phyloP scores from a whole-genome alignment of 2,329 filamentous ascomycete genomes.

The Alternaria sp. region DNA sequence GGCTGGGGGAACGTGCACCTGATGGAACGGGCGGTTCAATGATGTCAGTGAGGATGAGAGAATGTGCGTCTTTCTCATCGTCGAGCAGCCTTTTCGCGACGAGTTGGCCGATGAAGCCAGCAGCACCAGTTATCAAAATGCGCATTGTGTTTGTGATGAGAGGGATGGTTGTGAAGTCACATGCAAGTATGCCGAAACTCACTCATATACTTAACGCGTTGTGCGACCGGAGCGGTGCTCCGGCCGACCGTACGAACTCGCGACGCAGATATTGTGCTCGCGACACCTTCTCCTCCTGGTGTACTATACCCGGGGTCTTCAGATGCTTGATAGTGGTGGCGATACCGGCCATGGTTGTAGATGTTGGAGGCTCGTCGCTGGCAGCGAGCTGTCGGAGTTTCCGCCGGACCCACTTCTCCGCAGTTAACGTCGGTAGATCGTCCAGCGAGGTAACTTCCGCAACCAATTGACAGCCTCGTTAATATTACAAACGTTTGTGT shows the following conservation, averaged over 20 bases:
- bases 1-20: conserved; percentile 45
- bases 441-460: conserved; percentile 6
- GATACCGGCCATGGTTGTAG: conserved; percentile 2
- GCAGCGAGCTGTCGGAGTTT: conserved; percentile 11
- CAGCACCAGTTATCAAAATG: conserved; percentile 68
- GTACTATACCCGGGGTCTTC: background rate
- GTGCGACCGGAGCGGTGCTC: background rate
- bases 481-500: background rate
- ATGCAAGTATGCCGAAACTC: conserved; percentile 5
- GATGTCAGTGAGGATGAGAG: conserved; percentile 65
- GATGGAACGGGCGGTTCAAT: conserved; percentile 60
- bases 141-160: conserved; percentile 18
- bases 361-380: background rate
- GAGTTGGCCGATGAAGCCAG: conserved; percentile 68
- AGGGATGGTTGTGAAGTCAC: background rate
- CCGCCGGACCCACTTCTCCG: conserved; percentile 19
- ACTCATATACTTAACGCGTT: conserved; percentile 10
- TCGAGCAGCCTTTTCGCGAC: conserved; percentile 63
- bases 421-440: conserved; percentile 11
- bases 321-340: background rate
- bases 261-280: background rate
- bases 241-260: background rate
- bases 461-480: conserved; percentile 5
- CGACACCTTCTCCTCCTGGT: background rate
- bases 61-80: conserved; percentile 51